Evolutionary conservation across 768 basidiomycete species (phyloP), one percentile per base, ranked within the genome.

Genomic region (Kwoniella dejecticola): DNA sequence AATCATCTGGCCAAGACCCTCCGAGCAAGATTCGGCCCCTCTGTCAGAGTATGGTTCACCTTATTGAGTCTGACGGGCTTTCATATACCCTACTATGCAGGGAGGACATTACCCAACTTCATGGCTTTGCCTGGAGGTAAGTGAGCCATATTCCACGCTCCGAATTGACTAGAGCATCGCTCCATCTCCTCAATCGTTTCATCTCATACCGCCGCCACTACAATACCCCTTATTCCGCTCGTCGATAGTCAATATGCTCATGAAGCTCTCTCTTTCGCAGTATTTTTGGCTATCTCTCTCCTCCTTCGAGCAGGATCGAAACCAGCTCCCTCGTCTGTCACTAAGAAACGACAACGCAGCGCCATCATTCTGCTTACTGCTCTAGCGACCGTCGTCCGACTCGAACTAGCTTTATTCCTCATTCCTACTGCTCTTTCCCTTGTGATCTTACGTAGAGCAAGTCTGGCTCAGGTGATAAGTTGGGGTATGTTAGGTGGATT

Each of bases 81-180:
- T 73, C 96, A 98, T 74, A 74, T 94, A 4, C 87, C 87, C 6
- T 99, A 91, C 77, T 98, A 91, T 88, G 90, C 92, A 83, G 87
- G 92, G 2, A 81, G 96, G 55, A 96, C 95, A 0, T 79, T 98
- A 6, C 95, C 96, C 1, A 99, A 98, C 76, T 95, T 92, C 87
- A 87, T 93, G 63, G 92, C 92, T 3, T 80, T 93, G 17, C 81
- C 89, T 1, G 85, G 87, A 45, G 89, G 92, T 94, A 30, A 60
- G 72, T 53, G 11, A 17, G 13, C 41, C 41, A 13, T 5, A 27
- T 11, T 47, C 24, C 21, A 24, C 21, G 27, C 19, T 23, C 46
- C 12, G 4, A 26, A 47, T n/a, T 45, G 5, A 11, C 23, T 21
- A 36, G 21, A n/a, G 17, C 44, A 45, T 45, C 23, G 44, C 3